phyloP scores from a whole-genome alignment of 352 stramenopile genomes.

The Thalassiosira livingstoniorum region DNA sequence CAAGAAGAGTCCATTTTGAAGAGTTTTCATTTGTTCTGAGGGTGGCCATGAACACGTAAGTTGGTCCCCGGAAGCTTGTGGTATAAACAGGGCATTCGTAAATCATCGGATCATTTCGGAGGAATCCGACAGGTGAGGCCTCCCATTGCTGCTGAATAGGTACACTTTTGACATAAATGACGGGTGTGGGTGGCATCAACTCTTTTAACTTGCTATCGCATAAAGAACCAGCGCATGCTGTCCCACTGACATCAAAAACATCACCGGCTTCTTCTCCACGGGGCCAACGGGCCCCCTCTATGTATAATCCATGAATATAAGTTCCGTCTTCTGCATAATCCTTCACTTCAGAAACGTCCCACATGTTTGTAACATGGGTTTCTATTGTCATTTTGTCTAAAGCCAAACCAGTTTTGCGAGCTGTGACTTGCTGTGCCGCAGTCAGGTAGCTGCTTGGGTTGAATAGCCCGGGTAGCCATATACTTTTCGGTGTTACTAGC shows the following conservation, averaged over 20 bases:
- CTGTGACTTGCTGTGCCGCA: constrained; percentile 96
- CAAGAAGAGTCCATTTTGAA: constrained; percentile 93
- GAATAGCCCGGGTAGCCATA: constrained; percentile 94
- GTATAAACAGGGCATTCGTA: constrained; percentile 98
- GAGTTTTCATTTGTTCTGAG: constrained; percentile 89
- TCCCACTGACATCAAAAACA: constrained; percentile 87
- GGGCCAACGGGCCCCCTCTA: constrained; percentile 94
- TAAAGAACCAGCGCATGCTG: constrained; percentile 89
- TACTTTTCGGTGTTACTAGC: constrained; percentile 94
- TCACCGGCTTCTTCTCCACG: constrained; percentile 90
- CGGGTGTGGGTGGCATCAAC: constrained; percentile 90
- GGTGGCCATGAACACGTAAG: constrained; percentile 96
- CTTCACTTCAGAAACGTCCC: constrained; percentile 87
- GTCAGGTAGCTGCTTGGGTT: constrained; percentile 97
- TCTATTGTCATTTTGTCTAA: constrained; percentile 96
- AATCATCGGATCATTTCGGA: constrained; percentile 90
- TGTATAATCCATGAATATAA: constrained; percentile 95
- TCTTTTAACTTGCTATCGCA: constrained; percentile 96
- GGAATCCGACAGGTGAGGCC: constrained; percentile 93
- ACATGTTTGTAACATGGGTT: constrained; percentile 95
- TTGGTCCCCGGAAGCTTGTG: constrained; percentile 95
- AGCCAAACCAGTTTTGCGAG: constrained; percentile 94
- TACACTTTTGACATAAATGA: constrained; percentile 96
- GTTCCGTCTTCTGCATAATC: constrained; percentile 89
- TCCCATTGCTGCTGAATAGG: constrained; percentile 93